Evolutionary conservation across 768 basidiomycete genomes (phyloP).

Genomic region (Mycena latifolia): DNA sequence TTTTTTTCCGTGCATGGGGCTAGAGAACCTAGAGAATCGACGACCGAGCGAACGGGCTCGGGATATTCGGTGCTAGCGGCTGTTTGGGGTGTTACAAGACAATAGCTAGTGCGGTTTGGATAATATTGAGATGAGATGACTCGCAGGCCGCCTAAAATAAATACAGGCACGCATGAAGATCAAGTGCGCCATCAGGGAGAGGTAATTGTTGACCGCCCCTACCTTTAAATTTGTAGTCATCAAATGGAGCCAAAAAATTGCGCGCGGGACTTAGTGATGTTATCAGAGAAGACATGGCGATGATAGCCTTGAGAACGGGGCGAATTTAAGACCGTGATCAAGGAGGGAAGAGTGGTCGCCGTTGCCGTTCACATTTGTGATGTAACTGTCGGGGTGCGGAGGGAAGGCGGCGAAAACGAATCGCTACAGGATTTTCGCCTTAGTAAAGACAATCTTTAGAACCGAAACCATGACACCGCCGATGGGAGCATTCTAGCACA

Average conservation of each 20-base stretch:
- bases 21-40: neutral
- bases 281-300: slow-evolving; percentile 15
- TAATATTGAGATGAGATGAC: too few species aligned
- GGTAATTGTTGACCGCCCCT: too few species aligned
- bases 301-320: slow-evolving; percentile 10
- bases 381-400: too few species aligned
- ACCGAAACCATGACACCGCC: neutral
- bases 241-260: neutral
- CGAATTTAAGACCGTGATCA: neutral
- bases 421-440: too few species aligned
- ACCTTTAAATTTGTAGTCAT: too few species aligned
- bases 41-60: neutral
- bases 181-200: too few species aligned
- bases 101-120: too few species aligned
- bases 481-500: too few species aligned
- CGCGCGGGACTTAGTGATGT: neutral
- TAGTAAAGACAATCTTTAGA: neutral
- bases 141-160: too few species aligned
- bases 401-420: too few species aligned
- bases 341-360: neutral
- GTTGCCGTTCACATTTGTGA: neutral
- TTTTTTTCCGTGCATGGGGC: neutral
- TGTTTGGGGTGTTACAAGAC: neutral
- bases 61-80: neutral
- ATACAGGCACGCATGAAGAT: too few species aligned